Conservation (phyloP, 495 filamentous ascomycete genomes). For the Tuber magnatum region DNA sequence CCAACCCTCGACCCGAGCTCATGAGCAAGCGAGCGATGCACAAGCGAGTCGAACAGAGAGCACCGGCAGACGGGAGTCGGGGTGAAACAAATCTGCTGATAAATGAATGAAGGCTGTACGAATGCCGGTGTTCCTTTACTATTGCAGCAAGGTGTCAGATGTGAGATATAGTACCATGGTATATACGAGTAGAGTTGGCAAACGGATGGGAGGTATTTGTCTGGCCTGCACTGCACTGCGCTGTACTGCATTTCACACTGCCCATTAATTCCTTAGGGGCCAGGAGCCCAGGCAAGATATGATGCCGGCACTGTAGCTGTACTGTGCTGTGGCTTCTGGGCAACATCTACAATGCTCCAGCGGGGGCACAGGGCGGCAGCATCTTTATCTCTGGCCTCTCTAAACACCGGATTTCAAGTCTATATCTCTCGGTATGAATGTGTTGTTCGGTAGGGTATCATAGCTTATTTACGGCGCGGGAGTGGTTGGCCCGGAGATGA, state of each 20-base stretch:
- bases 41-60: neutral
- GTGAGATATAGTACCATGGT: neutral
- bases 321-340: neutral
- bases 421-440: neutral
- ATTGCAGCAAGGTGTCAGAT: neutral
- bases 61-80: neutral
- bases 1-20: neutral
- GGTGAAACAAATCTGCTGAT: neutral
- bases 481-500: neutral
- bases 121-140: neutral
- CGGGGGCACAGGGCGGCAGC: neutral
- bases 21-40: neutral
- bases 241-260: neutral
- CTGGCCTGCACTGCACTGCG: neutral
- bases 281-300: neutral
- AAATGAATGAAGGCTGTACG: neutral
- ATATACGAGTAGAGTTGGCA: neutral
- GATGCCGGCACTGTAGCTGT: neutral
- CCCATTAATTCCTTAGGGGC: neutral
- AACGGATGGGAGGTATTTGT: neutral
- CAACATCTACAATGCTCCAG: neutral
- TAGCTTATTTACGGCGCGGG: neutral
- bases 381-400: neutral
- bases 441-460: neutral
- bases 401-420: neutral